Evolutionary conservation across 2,329 filamentous ascomycete species (phyloP), one percentile per base, ranked within the genome.

Genomic region (Alternaria consortialis): DNA sequence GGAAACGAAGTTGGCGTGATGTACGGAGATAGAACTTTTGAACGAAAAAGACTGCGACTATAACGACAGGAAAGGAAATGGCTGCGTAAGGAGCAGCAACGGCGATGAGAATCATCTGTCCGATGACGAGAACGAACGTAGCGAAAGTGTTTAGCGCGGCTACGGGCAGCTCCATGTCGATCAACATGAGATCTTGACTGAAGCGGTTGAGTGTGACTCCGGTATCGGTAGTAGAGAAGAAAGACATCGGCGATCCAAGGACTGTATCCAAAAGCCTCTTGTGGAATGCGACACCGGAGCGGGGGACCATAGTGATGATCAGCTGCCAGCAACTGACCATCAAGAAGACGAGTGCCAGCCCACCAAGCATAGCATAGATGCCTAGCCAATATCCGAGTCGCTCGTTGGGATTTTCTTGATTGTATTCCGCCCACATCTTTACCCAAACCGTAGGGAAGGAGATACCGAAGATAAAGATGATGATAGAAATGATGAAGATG

Each of bases 241-340:
- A 84, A 2, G 74, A 75, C 67, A 82, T 71, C 20, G 79, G 77
- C 20, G 80, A 79, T 34, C 69, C 77, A n/a, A 85, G 75, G 8
- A 85, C 83, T 2, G 84, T 83, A 8, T 77, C 75, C 8, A 86
- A 73, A 1, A 86, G 74, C 46, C 74, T 80, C 52, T 76, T 75
- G 61, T 87, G 85, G 58, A 87, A 84, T 43, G 67, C 77, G 55
- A 81, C 78, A 4, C 83, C 84, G n/a, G 84, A 85, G 31, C 80
- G 80, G 3, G 84, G 84, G 4, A 86, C 82, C 82, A 86, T 85
- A 3, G 76, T 81, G 32, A 86, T 82, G 47, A 86, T 82, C 63
- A 86, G 77, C 70, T 84, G 81, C 76, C 75, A 76, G 58, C 72
- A 72, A 58, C 72, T 74, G 43, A 76, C 53, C 13, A 72, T 65